Evolutionary conservation across 495 filamentous ascomycete genomes (phyloP).

Genomic region (Hypoxylon lienhwacheense): DNA sequence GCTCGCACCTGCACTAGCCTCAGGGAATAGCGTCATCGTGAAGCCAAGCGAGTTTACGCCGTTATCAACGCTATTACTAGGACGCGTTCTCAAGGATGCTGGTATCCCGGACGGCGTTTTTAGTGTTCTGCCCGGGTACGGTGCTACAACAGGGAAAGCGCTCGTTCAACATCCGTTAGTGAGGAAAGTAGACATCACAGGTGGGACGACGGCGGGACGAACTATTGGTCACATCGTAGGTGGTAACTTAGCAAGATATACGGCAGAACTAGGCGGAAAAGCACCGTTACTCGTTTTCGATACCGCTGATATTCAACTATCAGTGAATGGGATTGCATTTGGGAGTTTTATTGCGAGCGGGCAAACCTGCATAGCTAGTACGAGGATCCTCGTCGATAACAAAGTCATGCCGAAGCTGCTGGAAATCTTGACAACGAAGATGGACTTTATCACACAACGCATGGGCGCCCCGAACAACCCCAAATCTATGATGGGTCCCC

Average conservation of each 20-base stretch:
- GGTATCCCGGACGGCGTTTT: conserved; percentile 61
- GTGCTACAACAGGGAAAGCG: conserved; percentile 54
- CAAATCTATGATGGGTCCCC: conserved; percentile 49
- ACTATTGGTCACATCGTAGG: conserved; percentile 53
- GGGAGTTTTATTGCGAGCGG: conserved; percentile 63
- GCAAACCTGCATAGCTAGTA: conserved; percentile 65
- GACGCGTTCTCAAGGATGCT: conserved; percentile 53
- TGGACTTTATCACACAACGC: conserved; percentile 43
- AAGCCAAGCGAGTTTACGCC: conserved; percentile 66
- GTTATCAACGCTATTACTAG: conserved; percentile 57
- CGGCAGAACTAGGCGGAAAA: conserved; percentile 64
- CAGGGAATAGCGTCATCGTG: conserved; percentile 63
- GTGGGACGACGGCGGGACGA: conserved; percentile 52
- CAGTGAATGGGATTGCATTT: conserved; percentile 61
- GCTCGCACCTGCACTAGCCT: conserved; percentile 61
- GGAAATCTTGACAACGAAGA: conserved; percentile 42
- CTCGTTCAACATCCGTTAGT: conserved; percentile 57
- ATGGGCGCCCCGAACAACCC: conserved; percentile 56
- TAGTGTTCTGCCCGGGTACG: conserved; percentile 59
- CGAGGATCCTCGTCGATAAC: conserved; percentile 58
- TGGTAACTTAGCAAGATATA: conserved; percentile 56
- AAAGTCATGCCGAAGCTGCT: conserved; percentile 48
- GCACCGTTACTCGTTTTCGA: conserved; percentile 60
- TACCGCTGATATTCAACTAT: conserved; percentile 52
- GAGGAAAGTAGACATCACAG: conserved; percentile 65